These are phyloP conservation scores for Tritrichomonas musculus DNA, from an alignment of 208 protist genomes.

Conservation along the genomic window DNA sequence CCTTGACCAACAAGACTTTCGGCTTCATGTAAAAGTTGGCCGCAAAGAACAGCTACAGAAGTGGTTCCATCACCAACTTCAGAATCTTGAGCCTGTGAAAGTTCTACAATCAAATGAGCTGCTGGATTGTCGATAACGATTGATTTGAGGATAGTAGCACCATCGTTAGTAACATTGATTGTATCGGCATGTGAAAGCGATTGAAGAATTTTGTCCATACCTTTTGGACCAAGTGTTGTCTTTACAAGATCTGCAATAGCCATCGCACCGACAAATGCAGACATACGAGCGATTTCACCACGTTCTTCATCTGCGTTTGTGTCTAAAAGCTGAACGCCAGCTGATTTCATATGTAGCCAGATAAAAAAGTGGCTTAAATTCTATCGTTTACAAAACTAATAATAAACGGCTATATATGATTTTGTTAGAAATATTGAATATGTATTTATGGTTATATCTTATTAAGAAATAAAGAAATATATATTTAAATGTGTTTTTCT, in stretches of 20 bases:
- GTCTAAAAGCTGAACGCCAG: conserved; percentile 23
- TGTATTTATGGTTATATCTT: no score
- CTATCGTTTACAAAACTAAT: no score
- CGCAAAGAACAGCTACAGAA: conserved; percentile 91
- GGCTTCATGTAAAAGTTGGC: conserved; percentile 94
- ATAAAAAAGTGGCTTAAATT: no score
- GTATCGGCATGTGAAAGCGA: conserved; percentile 60
- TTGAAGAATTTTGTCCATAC: conserved; percentile 91
- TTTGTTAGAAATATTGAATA: no score
- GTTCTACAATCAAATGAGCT: conserved; percentile 95
- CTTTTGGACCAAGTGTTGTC: conserved; percentile 96
- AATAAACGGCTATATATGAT: no score
- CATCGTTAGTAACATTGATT: conserved; percentile 97
- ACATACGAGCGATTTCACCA: conserved; percentile 43
- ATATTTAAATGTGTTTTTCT: no score
- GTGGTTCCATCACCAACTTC: conserved; percentile 99
- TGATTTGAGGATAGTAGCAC: conserved; percentile 97
- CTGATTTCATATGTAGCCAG: conserved; percentile 15
- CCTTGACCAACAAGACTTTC: conserved; percentile 87
- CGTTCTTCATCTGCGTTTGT: conserved; percentile 18
- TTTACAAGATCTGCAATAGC: conserved; percentile 95
- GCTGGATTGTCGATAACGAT: conserved; percentile 95
- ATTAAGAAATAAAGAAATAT: no score
- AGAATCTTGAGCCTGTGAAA: conserved; percentile 83
- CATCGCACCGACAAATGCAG: conserved; percentile 76